phyloP scores from a whole-genome alignment of 2,329 filamentous ascomycete genomes.

The Fusarium subglutinans region DNA sequence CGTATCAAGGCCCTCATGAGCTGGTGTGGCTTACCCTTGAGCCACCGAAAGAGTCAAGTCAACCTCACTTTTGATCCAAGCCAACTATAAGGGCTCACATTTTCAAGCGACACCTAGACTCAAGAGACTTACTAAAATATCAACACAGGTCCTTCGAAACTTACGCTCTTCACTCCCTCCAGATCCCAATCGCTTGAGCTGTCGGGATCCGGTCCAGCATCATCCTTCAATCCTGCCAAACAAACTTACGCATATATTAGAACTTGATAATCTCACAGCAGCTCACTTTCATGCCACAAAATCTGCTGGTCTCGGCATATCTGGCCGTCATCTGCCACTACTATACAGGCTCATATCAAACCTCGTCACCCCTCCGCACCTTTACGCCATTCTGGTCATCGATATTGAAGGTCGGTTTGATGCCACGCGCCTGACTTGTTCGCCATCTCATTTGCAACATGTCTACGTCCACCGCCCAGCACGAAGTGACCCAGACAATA shows the following conservation, averaged over 20 bases:
- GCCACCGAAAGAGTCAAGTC: neutral
- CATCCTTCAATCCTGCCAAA: conserved; percentile 28
- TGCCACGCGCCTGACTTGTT: conserved; percentile 54
- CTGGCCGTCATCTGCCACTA: conserved; percentile 63
- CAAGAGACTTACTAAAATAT: neutral
- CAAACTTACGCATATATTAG: conserved; percentile 53
- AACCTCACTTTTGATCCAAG: neutral
- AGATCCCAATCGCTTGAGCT: conserved; percentile 19
- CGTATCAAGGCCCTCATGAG: neutral
- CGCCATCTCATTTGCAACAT: conserved; percentile 55
- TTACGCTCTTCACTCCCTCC: conserved; percentile 41
- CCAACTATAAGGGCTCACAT: neutral
- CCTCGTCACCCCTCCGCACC: conserved; percentile 58
- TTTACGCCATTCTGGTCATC: conserved; percentile 62
- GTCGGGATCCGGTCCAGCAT: conserved; percentile 22
- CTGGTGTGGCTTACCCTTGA: neutral
- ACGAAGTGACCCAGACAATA: conserved; percentile 38
- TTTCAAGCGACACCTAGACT: neutral
- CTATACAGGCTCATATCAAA: conserved; percentile 64
- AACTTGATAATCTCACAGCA: conserved; percentile 57
- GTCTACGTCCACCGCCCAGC: conserved; percentile 60
- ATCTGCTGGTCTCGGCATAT: conserved; percentile 58
- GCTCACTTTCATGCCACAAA: conserved; percentile 60
- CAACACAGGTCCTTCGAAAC: conserved; percentile 36
- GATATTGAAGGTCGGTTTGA: conserved; percentile 67